These are phyloP conservation scores for Cercospora berteroae DNA, from an alignment of 2,329 filamentous ascomycete genomes.

Conservation along the genomic window DNA sequence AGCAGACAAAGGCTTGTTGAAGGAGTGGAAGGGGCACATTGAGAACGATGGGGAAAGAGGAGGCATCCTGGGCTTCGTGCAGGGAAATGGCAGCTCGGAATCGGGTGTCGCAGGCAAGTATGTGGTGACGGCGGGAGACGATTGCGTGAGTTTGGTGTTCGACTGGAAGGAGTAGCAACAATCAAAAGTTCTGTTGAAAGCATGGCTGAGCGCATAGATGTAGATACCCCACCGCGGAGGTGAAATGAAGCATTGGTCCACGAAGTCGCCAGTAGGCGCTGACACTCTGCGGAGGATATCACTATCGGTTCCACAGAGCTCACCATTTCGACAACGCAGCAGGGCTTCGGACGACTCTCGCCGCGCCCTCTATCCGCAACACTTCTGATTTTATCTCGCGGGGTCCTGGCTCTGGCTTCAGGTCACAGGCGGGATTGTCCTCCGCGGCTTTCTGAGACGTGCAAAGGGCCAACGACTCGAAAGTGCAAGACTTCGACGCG, in stretches of 20 bases:
- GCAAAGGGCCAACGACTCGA: background rate
- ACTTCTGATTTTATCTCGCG: background rate
- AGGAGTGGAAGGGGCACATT: slow-evolving; percentile 88
- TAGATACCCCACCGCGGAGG: background rate
- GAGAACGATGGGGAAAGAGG: slow-evolving; percentile 76
- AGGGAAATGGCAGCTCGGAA: slow-evolving; percentile 55
- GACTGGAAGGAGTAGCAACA: slow-evolving; percentile 10
- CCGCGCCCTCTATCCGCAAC: background rate
- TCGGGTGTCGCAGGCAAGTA: slow-evolving; percentile 54
- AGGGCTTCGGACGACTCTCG: background rate
- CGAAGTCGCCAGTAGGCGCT: background rate
- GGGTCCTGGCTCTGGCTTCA: background rate
- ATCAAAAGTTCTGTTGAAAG: background rate
- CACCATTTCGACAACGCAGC: background rate
- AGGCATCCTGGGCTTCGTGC: slow-evolving; percentile 87
- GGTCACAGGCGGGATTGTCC: background rate
- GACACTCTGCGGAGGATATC: background rate
- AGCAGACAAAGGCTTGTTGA: slow-evolving; percentile 67
- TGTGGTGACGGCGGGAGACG: slow-evolving; percentile 88
- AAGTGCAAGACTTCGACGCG: too few species aligned
- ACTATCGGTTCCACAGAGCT: background rate
- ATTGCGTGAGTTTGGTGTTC: slow-evolving; percentile 68
- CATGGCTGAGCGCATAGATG: background rate
- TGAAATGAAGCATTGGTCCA: background rate
- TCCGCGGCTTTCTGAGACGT: background rate